Percentiles rank a stretch among this genome's conserved stretches.
phyloP scores from a whole-genome alignment of 495 filamentous ascomycete genomes.

The Parathielavia hyrcaniae region DNA sequence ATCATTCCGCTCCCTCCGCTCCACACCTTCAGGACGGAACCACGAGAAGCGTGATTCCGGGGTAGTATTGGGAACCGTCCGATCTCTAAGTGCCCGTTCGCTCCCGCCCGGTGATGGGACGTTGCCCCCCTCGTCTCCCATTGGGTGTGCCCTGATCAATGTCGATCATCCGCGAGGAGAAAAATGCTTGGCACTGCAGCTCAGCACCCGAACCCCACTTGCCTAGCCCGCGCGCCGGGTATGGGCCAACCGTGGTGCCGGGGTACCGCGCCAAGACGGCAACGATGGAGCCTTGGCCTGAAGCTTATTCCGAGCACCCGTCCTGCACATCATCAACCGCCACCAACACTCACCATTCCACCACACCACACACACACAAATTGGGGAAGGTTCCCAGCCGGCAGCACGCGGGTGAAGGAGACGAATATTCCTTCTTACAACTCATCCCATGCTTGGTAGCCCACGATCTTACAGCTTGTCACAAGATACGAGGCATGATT shows the following conservation, averaged over 20 bases:
- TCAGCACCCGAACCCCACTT: neutral
- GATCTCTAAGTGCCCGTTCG: neutral
- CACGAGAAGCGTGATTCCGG: slow-evolving; percentile 8
- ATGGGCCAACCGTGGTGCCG: neutral
- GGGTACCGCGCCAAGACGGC: slow-evolving; percentile 3
- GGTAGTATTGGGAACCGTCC: slow-evolving; percentile 19
- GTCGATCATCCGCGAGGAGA: neutral
- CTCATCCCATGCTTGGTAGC: neutral
- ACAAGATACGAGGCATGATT: neutral
- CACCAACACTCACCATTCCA: neutral
- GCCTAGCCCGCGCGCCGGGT: neutral
- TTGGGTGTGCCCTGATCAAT: neutral
- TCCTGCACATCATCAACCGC: neutral
- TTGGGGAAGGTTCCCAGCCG: slow-evolving; percentile 10
- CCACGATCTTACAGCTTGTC: neutral
- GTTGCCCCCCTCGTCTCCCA: neutral
- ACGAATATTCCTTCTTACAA: too few species aligned
- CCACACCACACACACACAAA: too few species aligned
- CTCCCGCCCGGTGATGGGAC: neutral
- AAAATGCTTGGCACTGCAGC: neutral
- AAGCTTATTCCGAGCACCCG: slow-evolving; percentile 12
- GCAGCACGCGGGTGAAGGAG: neutral
- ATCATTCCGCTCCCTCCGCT: slow-evolving; percentile 23
- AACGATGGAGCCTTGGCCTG: slow-evolving; percentile 5
- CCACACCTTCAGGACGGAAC: neutral